A percentile compares a stretch with the other conserved stretches of the same genome.
phyloP scores from a whole-genome alignment of 1,284 basidiomycete species.

The Cutaneotrichosporon sp. region DNA sequence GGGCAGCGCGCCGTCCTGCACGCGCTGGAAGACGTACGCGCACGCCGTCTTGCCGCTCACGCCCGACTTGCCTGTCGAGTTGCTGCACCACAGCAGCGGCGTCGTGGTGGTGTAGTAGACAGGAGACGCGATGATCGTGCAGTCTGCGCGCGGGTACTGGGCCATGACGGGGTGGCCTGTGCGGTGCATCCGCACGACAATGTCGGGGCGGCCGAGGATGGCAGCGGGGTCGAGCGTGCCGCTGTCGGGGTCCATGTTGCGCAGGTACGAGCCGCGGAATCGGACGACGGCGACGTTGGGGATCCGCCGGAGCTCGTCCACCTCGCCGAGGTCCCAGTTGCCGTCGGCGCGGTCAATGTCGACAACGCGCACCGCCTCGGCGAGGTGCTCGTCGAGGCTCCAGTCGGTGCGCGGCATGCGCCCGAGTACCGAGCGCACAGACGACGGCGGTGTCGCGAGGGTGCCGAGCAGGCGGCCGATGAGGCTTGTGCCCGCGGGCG shows the following conservation, averaged over 20 bases:
- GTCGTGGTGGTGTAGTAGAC: slow-evolving; percentile 5
- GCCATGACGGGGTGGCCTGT: neutral
- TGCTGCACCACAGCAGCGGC: slow-evolving; percentile 3
- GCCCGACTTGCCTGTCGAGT: neutral
- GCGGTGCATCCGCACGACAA: neutral
- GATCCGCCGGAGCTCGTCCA: neutral
- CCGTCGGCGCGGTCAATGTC: slow-evolving; percentile 5
- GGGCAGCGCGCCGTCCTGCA: slow-evolving; percentile 1
- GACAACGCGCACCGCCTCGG: neutral
- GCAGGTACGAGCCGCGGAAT: neutral
- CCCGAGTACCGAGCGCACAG: neutral
- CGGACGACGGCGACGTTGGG: neutral
- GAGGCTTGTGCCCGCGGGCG: neutral
- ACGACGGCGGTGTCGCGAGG: neutral
- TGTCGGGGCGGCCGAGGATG: neutral
- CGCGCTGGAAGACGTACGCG: slow-evolving; percentile 5
- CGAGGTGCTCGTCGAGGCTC: neutral
- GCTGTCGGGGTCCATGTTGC: slow-evolving; percentile 1
- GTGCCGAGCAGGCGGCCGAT: slow-evolving; percentile 3
- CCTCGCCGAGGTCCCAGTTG: neutral
- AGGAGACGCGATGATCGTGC: neutral
- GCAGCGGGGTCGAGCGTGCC: neutral
- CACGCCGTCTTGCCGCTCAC: neutral
- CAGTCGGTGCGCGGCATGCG: slow-evolving; percentile 3
- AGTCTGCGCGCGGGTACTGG: neutral